Evolutionary conservation across 768 basidiomycete genomes (phyloP).

Genomic region (Tylopilus intermedius): DNA sequence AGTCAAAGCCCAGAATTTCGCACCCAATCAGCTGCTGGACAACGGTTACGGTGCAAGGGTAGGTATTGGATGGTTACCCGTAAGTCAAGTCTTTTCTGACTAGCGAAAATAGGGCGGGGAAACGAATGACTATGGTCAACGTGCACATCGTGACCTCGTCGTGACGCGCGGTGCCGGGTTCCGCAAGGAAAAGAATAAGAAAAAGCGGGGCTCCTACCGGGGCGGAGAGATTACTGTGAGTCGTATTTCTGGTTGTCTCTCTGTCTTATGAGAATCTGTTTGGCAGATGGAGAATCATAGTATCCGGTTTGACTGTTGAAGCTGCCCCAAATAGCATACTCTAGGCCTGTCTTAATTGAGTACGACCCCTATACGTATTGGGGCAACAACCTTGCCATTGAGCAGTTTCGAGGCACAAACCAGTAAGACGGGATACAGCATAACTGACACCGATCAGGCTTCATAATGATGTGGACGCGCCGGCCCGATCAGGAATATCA

Average conservation of each 20-base stretch:
- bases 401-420: not conserved
- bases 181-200: conserved; percentile 99
- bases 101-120: conserved; percentile 47
- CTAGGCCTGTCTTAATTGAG: not conserved
- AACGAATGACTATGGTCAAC: conserved; percentile 79
- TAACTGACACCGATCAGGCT: too few relatives aligned
- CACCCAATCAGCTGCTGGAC: conserved; percentile 39
- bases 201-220: conserved; percentile 90
- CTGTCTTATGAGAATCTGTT: conserved; percentile 3
- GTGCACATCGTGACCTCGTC: conserved; percentile 81
- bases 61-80: conserved; percentile 14
- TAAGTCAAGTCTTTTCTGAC: not conserved
- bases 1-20: conserved; percentile 61
- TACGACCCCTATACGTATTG: too few relatives aligned
- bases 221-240: conserved; percentile 93
- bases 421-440: too few relatives aligned
- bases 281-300: conserved; percentile 74
- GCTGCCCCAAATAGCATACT: not conserved
- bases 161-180: conserved; percentile 93
- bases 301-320: conserved; percentile 69
- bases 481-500: not conserved
- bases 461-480: too few relatives aligned
- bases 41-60: conserved; percentile 84
- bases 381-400: not conserved
- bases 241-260: conserved; percentile 3